Percentiles rank a stretch among this genome's conserved stretches.
These are phyloP conservation scores for Rhodomyrtus psidioides DNA, from an alignment of 441 rosid species.

Conservation along the genomic window DNA sequence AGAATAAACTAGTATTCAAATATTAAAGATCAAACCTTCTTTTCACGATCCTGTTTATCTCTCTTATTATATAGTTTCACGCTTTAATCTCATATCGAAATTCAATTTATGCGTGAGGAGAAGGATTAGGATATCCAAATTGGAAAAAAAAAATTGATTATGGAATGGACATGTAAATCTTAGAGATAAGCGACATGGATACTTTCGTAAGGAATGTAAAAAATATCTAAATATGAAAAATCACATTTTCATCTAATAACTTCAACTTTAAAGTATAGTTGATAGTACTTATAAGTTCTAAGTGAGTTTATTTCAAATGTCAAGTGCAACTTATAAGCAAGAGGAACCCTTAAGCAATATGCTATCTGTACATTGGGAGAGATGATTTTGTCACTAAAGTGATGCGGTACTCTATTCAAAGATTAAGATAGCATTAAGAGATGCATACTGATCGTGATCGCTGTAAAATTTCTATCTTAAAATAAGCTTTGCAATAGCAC, in stretches of 20 bases:
- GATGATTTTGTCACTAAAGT: neutral
- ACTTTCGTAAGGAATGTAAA: neutral
- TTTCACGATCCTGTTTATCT: too few relatives aligned
- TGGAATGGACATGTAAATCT: too few relatives aligned
- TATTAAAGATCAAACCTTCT: too few relatives aligned
- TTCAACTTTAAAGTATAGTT: neutral
- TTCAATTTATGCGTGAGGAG: too few relatives aligned
- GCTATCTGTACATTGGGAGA: too few relatives aligned
- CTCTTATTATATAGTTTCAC: too few relatives aligned
- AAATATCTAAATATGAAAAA: neutral
- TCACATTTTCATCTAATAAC: neutral
- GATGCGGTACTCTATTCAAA: neutral
- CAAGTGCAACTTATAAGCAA: neutral
- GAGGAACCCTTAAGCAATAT: too few relatives aligned
- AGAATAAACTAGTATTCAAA: neutral
- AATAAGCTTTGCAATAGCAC: slow-evolving; percentile 22
- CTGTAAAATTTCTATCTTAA: neutral
- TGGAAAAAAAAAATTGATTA: too few relatives aligned
- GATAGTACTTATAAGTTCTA: rapidly evolving
- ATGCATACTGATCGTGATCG: neutral
- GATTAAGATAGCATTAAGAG: neutral
- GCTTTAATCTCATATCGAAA: too few relatives aligned
- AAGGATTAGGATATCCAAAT: too few relatives aligned
- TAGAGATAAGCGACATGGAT: too few relatives aligned
- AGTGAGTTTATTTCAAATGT: neutral